These are phyloP conservation scores for Prosopis cineraria DNA, from an alignment of 306 rosid genomes.

Conservation along the genomic window DNA sequence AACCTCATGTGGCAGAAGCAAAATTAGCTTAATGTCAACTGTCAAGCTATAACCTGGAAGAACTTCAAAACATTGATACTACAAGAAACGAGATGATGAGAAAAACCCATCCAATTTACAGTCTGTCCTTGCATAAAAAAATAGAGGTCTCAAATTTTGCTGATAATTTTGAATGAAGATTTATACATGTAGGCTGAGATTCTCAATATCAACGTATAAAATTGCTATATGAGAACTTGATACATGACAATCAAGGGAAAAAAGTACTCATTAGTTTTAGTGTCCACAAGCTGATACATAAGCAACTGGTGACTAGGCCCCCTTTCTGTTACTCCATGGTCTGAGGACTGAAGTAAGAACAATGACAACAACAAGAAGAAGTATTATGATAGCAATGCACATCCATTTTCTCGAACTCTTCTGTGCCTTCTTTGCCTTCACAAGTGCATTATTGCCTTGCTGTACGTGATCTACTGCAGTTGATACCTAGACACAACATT, in stretches of 20 bases:
- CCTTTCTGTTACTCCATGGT: slow-evolving; percentile 65
- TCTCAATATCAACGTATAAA: neutral
- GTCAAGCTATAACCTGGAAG: no score
- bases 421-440: slow-evolving; percentile 80
- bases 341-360: slow-evolving; percentile 64
- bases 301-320: slow-evolving; percentile 49
- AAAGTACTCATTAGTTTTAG: neutral
- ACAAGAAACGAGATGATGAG: neutral
- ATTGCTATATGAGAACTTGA: neutral
- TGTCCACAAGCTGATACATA: neutral
- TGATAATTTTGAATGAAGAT: neutral
- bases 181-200: neutral
- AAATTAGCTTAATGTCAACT: no score
- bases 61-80: no score
- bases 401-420: slow-evolving; percentile 86
- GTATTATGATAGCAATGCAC: slow-evolving; percentile 86
- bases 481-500: slow-evolving; percentile 57
- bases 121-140: no score
- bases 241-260: neutral
- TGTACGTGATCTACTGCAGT: slow-evolving; percentile 95
- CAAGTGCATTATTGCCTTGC: slow-evolving; percentile 76
- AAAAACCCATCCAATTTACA: no score
- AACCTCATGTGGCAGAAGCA: slow-evolving; percentile 39
- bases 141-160: neutral
- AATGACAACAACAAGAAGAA: slow-evolving; percentile 66